Evolutionary conservation across 2,329 filamentous ascomycete genomes (phyloP), one percentile per base, ranked within the genome.

Genomic region (Trichoderma sp.): DNA sequence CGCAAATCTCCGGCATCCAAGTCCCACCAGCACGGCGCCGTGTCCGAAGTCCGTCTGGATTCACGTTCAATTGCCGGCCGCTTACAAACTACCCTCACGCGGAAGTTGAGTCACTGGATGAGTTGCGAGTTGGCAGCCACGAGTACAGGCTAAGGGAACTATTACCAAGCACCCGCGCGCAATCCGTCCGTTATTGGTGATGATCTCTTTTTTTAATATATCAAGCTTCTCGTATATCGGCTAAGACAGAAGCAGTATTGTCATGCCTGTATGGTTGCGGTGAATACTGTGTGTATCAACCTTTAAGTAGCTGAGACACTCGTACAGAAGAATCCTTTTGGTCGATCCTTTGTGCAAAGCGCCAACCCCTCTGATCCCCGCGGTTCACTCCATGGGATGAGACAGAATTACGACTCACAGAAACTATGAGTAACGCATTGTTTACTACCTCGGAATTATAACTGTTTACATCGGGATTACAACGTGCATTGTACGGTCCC

Each of bases 1-100:
- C 32, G 20, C 23, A 30, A 58, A 67, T 67, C 20, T 58, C 50
- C 64, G 64, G 64, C 23, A 30, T 12, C 30, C 9, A 36, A 36
- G 64, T 57, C 64, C 64, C 64, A 58, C 64, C 20, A 30, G 20
- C 32, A 26, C 64, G 64, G 64, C 32, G 64, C 64, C 50, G 64
- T 30, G 50, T n/a, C 64, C 64, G 64, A 67, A 58, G 20, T 67
- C 64, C 64, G 64, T 30, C 23, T 39, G 28, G 55, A 17, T 26
- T 23, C 17, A 34, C n/a, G 12, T 11, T 11, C 6, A 30, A 13
- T 57, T 20, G 50, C 34, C 64, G 53, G 59, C 15, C 36, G 59
- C 36, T 43, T 17, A 12, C 59, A 63, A 36, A 26, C 17, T 39
- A n/a, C 34, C 8, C 15, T 32, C 36, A n/a, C 23, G 59, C 23